phyloP scores from a whole-genome alignment of 2,329 filamentous ascomycete genomes.

The Huntiella savannae region DNA sequence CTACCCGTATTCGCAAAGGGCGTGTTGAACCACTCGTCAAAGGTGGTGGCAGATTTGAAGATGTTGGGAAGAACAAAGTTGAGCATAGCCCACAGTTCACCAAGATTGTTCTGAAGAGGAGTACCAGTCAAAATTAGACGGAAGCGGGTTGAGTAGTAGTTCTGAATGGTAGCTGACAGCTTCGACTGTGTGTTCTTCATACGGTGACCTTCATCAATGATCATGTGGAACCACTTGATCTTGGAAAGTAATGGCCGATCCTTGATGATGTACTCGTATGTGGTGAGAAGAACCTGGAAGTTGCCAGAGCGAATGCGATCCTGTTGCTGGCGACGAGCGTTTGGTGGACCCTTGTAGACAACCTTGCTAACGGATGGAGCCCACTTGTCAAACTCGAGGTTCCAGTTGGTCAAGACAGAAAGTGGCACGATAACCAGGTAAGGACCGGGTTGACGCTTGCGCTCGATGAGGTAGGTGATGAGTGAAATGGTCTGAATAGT shows the following conservation, averaged over 20 bases:
- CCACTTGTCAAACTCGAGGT: conserved; percentile 97
- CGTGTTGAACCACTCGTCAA: conserved; percentile 99
- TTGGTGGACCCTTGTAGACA: conserved; percentile 93
- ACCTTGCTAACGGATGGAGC: conserved; percentile 70
- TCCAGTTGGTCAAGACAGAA: conserved; percentile 97
- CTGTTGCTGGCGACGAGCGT: conserved; percentile 71
- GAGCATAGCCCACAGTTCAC: conserved; percentile 91
- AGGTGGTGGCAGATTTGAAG: conserved; percentile 97
- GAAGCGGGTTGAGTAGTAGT: conserved; percentile 89
- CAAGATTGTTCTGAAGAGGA: conserved; percentile 87
- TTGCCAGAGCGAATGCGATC: conserved; percentile 84
- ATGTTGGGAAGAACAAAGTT: conserved; percentile 97
- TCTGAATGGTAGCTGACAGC: conserved; percentile 79
- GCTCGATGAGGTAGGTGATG: conserved; percentile 92
- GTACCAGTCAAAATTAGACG: conserved; percentile 95
- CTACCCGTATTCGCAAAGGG: conserved; percentile 95
- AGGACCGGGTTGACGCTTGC: conserved; percentile 77
- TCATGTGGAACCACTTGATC: conserved; percentile 99
- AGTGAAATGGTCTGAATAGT: conserved; percentile 98
- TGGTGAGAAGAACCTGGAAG: conserved; percentile 92
- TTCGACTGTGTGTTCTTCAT: conserved; percentile 99
- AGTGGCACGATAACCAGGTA: conserved; percentile 94
- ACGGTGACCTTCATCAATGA: conserved; percentile 95
- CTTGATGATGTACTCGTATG: conserved; percentile 99
- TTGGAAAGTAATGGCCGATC: conserved; percentile 88